Evolutionary conservation across 164 flowering plant genomes (phyloP).

Genomic region (Macadamia tetraphylla): DNA sequence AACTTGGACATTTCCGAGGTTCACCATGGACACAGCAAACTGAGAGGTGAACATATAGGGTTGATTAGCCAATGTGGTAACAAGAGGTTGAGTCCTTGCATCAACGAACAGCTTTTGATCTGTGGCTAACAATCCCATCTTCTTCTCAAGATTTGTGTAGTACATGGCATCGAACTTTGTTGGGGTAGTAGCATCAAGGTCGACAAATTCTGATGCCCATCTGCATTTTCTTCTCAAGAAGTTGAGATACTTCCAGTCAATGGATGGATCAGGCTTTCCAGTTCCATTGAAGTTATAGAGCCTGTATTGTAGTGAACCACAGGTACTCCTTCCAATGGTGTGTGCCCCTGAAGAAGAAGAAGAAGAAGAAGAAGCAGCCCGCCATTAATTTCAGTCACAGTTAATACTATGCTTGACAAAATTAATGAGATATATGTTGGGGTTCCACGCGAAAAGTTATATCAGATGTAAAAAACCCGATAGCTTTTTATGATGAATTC

Average conservation of each 20-base stretch:
- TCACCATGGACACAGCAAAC: slow-evolving; percentile 76
- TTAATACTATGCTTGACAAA: no score
- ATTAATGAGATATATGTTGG: no score
- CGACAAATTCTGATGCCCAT: slow-evolving; percentile 53
- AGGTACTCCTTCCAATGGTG: slow-evolving; percentile 64
- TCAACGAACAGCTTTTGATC: slow-evolving; percentile 56
- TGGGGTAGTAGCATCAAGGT: slow-evolving; percentile 64
- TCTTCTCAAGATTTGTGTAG: slow-evolving; percentile 52
- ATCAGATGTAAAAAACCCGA: no score
- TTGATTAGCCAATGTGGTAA: slow-evolving; percentile 30
- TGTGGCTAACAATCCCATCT: slow-evolving; percentile 52
- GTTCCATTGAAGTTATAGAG: slow-evolving; percentile 50
- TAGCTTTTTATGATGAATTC: no score
- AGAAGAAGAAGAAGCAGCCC: no score
- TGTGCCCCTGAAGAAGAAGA: slow-evolving; percentile 47
- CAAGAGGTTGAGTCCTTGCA: slow-evolving; percentile 43
- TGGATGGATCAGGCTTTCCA: slow-evolving; percentile 40
- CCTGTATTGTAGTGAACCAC: slow-evolving; percentile 48
- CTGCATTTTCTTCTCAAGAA: slow-evolving; percentile 63
- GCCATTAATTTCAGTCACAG: no score
- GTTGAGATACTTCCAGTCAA: slow-evolving; percentile 39
- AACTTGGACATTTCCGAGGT: slow-evolving; percentile 52
- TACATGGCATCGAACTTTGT: slow-evolving; percentile 41
- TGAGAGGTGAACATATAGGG: slow-evolving; percentile 35
- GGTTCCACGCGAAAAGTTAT: no score